A percentile compares a stretch with the other conserved stretches of the same genome.
Evolutionary conservation across 2,329 filamentous ascomycete genomes (phyloP).

Genomic region (Ceratocystis diversiconidia): DNA sequence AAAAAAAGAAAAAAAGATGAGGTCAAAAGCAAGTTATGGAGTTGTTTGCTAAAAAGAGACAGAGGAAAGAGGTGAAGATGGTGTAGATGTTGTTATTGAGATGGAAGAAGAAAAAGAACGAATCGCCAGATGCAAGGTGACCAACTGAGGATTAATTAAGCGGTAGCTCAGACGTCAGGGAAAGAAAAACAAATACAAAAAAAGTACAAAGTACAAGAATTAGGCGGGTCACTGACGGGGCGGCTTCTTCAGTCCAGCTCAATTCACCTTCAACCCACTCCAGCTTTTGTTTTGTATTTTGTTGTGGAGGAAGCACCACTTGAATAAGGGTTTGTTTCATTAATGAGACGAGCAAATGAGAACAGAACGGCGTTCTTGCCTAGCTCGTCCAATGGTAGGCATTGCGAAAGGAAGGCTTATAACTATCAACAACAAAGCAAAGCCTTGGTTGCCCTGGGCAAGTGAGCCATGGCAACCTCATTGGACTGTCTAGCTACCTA

Average conservation of each 20-base stretch:
- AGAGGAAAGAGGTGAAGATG: conserved; percentile 4
- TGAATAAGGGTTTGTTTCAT: conserved; percentile 13
- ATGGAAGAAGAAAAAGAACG: conserved; percentile 9
- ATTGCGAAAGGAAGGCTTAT: neutral
- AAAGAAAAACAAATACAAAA: conserved; percentile 3
- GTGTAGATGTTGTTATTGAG: neutral
- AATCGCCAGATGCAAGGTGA: neutral
- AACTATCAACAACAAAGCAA: neutral
- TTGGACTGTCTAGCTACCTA: neutral
- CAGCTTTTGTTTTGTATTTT: conserved; percentile 3
- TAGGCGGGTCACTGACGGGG: neutral
- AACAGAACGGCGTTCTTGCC: too few species aligned
- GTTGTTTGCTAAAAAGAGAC: too few species aligned
- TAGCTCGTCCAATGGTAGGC: too few species aligned
- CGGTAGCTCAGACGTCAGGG: neutral
- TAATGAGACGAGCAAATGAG: too few species aligned
- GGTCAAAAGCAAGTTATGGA: too few species aligned
- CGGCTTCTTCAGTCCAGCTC: neutral
- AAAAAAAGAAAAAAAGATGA: too few species aligned
- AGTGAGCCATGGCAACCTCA: conserved; percentile 3
- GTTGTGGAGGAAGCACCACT: neutral
- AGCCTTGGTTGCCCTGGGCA: neutral
- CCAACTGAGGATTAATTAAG: conserved; percentile 3
- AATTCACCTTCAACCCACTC: neutral
- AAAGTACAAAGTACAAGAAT: neutral